Conservation (phyloP, 2,329 filamentous ascomycete species). For the Lasiodiplodia gonubiensis region DNA sequence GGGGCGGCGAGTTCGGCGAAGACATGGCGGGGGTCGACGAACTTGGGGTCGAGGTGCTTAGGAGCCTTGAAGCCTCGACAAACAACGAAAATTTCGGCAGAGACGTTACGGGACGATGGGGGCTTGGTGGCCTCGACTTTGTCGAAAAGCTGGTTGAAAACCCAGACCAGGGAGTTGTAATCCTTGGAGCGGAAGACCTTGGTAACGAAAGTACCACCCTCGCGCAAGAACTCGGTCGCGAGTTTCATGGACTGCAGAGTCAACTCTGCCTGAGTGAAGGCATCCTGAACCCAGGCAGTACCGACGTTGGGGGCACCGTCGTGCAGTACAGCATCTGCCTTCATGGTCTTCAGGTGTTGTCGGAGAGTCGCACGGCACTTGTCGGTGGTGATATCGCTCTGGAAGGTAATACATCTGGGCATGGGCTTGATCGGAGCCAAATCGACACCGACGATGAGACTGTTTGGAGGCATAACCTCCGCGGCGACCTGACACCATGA, state of each 20-base stretch:
- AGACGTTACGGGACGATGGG: constrained; percentile 92
- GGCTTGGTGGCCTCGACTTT: constrained; percentile 98
- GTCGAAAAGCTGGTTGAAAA: constrained; percentile 93
- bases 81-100: constrained; percentile 97
- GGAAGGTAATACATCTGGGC: constrained; percentile 90
- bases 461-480: constrained; percentile 89
- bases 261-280: constrained; percentile 95
- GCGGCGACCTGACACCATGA: constrained; percentile 97
- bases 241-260: constrained; percentile 89
- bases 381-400: constrained; percentile 96
- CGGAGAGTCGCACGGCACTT: constrained; percentile 91
- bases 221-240: constrained; percentile 87
- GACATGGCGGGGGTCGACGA: constrained; percentile 85
- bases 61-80: constrained; percentile 95
- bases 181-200: constrained; percentile 98
- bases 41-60: constrained; percentile 88
- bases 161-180: constrained; percentile 94
- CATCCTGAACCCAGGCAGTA: constrained; percentile 97
- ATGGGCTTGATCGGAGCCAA: constrained; percentile 95
- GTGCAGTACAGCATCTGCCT: constrained; percentile 93
- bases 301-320: constrained; percentile 98
- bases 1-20: constrained; percentile 90
- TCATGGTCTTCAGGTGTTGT: constrained; percentile 91
- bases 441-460: constrained; percentile 93
- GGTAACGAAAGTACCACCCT: constrained; percentile 92